phyloP scores from a whole-genome alignment of 257 asterid species.

The Perilla frutescens region DNA sequence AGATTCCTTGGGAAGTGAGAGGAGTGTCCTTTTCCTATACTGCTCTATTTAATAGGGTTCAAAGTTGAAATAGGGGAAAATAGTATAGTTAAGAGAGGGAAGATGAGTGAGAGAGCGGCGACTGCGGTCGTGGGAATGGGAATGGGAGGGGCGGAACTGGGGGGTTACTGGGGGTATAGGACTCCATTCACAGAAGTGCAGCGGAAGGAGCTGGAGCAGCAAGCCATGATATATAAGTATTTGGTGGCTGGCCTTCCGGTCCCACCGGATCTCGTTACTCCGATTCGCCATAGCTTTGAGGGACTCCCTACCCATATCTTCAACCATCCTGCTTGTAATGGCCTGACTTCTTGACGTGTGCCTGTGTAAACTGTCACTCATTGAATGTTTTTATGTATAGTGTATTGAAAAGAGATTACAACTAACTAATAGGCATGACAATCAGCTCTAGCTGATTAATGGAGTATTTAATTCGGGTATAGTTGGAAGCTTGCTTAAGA shows the following conservation, averaged over 20 bases:
- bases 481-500: background rate
- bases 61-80: constrained; percentile 24
- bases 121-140: constrained; percentile 54
- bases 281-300: constrained; percentile 85
- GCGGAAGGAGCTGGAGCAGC: constrained; percentile 98
- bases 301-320: constrained; percentile 79
- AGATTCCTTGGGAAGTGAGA: constrained; percentile 49
- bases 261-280: constrained; percentile 88
- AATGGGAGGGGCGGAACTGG: constrained; percentile 53
- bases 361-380: background rate
- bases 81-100: constrained; percentile 22
- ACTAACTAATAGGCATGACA: background rate
- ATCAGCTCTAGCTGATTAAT: background rate
- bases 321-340: constrained; percentile 72
- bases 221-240: constrained; percentile 95
- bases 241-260: constrained; percentile 84
- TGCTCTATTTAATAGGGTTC: constrained; percentile 31
- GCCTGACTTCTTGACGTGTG: constrained; percentile 22
- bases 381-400: background rate
- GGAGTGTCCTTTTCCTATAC: constrained; percentile 31
- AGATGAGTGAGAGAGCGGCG: constrained; percentile 65
- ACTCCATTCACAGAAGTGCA: constrained; percentile 90
- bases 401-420: background rate
- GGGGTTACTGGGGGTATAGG: constrained; percentile 63
- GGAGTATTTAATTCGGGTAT: background rate